phyloP scores from a whole-genome alignment of 345 rosid species.

The Rhizophora mangle region DNA sequence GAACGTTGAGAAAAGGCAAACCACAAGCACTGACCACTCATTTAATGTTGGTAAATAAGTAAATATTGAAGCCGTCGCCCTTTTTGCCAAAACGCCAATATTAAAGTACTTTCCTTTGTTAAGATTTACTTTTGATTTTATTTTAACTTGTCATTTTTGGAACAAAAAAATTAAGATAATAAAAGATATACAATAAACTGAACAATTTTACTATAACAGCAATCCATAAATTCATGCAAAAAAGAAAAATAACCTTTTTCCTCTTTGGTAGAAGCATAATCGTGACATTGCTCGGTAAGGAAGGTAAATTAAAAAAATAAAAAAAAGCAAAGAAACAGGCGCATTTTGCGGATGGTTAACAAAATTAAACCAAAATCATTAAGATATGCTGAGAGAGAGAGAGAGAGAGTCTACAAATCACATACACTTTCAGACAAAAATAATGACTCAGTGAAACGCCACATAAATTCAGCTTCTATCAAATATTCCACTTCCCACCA shows the following conservation, averaged over 20 bases:
- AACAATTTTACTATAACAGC: too few species aligned
- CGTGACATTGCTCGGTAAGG: not conserved
- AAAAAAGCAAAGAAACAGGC: not conserved
- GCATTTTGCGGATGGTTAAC: not conserved
- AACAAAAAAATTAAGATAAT: not conserved
- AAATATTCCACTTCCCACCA: not conserved
- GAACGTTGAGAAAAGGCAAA: not conserved
- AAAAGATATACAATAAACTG: not conserved
- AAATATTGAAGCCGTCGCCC: not conserved
- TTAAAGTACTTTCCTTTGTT: constrained; percentile 1
- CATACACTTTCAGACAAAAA: not conserved
- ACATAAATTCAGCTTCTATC: not conserved
- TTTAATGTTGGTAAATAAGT: not conserved
- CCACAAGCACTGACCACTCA: constrained; percentile 3
- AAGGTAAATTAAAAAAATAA: not conserved
- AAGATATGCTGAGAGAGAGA: not conserved
- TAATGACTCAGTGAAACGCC: constrained; percentile 4
- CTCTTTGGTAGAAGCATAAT: not conserved
- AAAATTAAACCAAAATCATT: constrained; percentile 1
- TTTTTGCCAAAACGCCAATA: not conserved
- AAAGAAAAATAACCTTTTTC: too few species aligned
- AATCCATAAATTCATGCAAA: too few species aligned
- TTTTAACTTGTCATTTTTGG: constrained; percentile 1
- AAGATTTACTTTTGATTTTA: not conserved
- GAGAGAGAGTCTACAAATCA: constrained; percentile 6